Base-by-base conservation (phyloP, 164 flowering plant genomes). In the Paratinospora sagittata region DNA sequence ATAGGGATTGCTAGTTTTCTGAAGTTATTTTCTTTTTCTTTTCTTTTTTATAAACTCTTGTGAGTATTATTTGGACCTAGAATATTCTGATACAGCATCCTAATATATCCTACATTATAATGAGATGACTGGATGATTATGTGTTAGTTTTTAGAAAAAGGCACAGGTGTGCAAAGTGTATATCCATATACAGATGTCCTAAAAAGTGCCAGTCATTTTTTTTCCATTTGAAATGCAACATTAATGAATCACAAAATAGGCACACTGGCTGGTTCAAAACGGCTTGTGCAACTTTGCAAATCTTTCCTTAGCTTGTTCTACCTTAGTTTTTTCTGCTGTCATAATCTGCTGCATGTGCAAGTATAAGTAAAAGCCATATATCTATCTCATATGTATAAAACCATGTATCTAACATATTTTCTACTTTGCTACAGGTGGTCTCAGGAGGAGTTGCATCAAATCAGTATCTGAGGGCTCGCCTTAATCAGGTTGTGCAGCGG, bases 361-460 rank as follows among this genome's bases (percentile, higher is more conserved):
- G 41, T 16, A 16, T 4, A 64, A 16, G 6, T 2, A 52, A 52
- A 52, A 52, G 7, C 7, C 13, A 3, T 41, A 41, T 41, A 41
- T 41, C 45, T 41, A 30, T 30, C 45, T 1, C 11, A 41, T 8
- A 8, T 41, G 45, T 41, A 8, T 41, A 41, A 41, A 41, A 41
- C 13, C 13, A 41, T 61, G 27, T 2, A 12, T 33, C 21, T 13
- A 21, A 39, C 58, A 8, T 52, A 49, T 17, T 61, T 72, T 23
- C 49, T 66, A 52, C 57, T 23, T 73, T 55, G 73, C 30, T 74
- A 52, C 76, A 95, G 98, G 97, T 95, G 13, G 92, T 87, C 52
- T 88, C 98, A 34, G 98, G 98, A 49, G 98, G 98, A 43, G 97
- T 94, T 79, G 98, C 98, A 74, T 95, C 97, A 66, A 94, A 95